A percentile compares a stretch with the other conserved stretches of the same genome.
Conservation (phyloP, 2,329 filamentous ascomycete species). For the Basipetospora chlamydospora region DNA sequence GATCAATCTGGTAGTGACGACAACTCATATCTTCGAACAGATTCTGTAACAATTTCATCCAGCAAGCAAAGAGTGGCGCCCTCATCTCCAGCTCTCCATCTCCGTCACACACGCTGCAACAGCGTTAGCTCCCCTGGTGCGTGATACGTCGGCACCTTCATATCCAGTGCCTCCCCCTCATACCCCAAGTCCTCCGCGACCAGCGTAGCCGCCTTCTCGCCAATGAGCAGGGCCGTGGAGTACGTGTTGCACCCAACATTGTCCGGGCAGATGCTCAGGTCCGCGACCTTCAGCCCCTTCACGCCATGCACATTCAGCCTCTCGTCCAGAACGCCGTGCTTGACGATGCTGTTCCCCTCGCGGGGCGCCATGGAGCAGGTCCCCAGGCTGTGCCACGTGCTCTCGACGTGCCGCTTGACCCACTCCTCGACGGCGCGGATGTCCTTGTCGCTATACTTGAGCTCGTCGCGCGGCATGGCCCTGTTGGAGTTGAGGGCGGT, state of each 20-base stretch:
- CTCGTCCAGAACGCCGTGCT: slow-evolving; percentile 65
- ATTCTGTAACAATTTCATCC: no score
- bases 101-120: slow-evolving; percentile 26
- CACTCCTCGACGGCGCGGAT: slow-evolving; percentile 54
- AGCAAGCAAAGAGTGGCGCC: no score
- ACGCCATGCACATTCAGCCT: slow-evolving; percentile 49
- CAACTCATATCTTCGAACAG: no score
- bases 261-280: slow-evolving; percentile 24
- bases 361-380: slow-evolving; percentile 59
- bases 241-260: slow-evolving; percentile 27
- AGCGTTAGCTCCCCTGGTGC: slow-evolving; percentile 34
- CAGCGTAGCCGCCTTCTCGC: slow-evolving; percentile 52
- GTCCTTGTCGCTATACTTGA: slow-evolving; percentile 51
- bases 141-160: slow-evolving; percentile 56
- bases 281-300: no score
- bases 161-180: slow-evolving; percentile 56
- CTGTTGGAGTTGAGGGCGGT: slow-evolving; percentile 48
- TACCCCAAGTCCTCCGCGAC: slow-evolving; percentile 63
- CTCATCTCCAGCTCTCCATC: no score
- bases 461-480: slow-evolving; percentile 43
- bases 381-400: slow-evolving; percentile 38
- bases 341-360: slow-evolving; percentile 67
- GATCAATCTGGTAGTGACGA: no score
- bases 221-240: slow-evolving; percentile 29
- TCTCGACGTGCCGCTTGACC: slow-evolving; percentile 60